Percentiles rank a stretch among this genome's conserved stretches.
These are phyloP conservation scores for Phialophora expanda DNA, from an alignment of 2,329 filamentous ascomycete species.

Conservation along the genomic window DNA sequence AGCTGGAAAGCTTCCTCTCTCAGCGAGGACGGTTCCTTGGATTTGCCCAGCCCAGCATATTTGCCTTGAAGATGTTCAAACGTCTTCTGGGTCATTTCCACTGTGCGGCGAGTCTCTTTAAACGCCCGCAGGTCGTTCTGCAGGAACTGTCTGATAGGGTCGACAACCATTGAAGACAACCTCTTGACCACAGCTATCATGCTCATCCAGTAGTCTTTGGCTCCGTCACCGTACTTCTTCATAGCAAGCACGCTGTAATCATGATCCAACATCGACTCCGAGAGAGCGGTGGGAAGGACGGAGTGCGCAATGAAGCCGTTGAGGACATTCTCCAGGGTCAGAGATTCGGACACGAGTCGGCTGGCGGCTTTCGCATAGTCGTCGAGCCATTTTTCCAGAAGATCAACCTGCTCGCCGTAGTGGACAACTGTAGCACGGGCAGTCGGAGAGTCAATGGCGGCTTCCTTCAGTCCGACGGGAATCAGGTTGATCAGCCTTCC, in stretches of 20 bases:
- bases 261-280: slow-evolving; percentile 87
- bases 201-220: slow-evolving; percentile 84
- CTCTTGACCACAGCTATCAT: slow-evolving; percentile 75
- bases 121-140: slow-evolving; percentile 79
- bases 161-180: slow-evolving; percentile 75
- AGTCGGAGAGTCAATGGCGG: slow-evolving; percentile 92
- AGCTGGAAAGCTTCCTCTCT: slow-evolving; percentile 95
- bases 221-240: slow-evolving; percentile 81
- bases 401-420: slow-evolving; percentile 89
- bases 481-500: slow-evolving; percentile 55
- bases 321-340: slow-evolving; percentile 77
- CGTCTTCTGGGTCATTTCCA: slow-evolving; percentile 80
- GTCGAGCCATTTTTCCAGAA: slow-evolving; percentile 90
- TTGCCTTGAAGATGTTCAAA: slow-evolving; percentile 82
- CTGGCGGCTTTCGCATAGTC: slow-evolving; percentile 67
- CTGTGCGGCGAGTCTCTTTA: slow-evolving; percentile 76
- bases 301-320: slow-evolving; percentile 76
- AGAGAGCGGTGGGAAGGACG: slow-evolving; percentile 73
- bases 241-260: slow-evolving; percentile 92
- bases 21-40: slow-evolving; percentile 88
- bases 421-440: slow-evolving; percentile 87
- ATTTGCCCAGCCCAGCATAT: slow-evolving; percentile 84
- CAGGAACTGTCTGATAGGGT: slow-evolving; percentile 81
- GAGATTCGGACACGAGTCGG: slow-evolving; percentile 68
- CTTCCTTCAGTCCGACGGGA: slow-evolving; percentile 89